A percentile compares a stretch with the other conserved stretches of the same genome.
These are phyloP conservation scores for Apiospora malaysiana DNA, from an alignment of 2,329 filamentous ascomycete genomes.

Conservation along the genomic window DNA sequence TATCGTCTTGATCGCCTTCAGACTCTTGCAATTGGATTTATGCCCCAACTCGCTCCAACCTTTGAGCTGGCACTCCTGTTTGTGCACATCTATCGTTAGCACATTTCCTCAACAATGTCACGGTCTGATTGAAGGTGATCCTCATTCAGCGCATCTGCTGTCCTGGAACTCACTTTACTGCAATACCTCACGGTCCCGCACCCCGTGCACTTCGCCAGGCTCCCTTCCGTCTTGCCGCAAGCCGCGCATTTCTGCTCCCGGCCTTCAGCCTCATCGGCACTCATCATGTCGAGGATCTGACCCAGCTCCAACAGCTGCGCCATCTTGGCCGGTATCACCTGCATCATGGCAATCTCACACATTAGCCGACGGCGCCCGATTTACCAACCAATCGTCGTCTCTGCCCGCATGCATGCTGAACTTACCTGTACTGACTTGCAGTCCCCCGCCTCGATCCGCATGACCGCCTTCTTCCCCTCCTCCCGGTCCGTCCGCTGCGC, in stretches of 20 bases:
- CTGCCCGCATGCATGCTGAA: too few relatives aligned
- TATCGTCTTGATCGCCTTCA: slow-evolving; percentile 46
- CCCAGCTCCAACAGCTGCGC: slow-evolving; percentile 38
- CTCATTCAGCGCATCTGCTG: too few relatives aligned
- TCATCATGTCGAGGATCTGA: slow-evolving; percentile 32
- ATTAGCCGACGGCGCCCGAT: too few relatives aligned
- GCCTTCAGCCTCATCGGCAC: slow-evolving; percentile 22
- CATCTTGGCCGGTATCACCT: slow-evolving; percentile 39
- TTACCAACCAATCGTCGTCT: too few relatives aligned
- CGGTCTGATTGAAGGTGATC: too few relatives aligned
- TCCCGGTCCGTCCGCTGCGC: slow-evolving; percentile 42
- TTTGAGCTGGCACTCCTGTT: slow-evolving; percentile 49
- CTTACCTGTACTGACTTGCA: slow-evolving; percentile 41
- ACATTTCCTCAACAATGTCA: too few relatives aligned
- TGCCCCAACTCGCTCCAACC: slow-evolving; percentile 50
- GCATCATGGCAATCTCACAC: not conserved
- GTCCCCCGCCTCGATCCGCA: slow-evolving; percentile 43
- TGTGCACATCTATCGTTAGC: not conserved
- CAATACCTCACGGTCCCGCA: slow-evolving; percentile 46
- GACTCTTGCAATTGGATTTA: slow-evolving; percentile 50
- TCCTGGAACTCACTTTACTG: slow-evolving; percentile 52
- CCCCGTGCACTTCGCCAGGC: slow-evolving; percentile 21
- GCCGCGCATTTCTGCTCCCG: not conserved
- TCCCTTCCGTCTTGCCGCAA: slow-evolving; percentile 26
- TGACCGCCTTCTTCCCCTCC: slow-evolving; percentile 46